Evolutionary conservation across 148 eudicot genomes (phyloP).

Genomic region (Nepenthes gracilis): DNA sequence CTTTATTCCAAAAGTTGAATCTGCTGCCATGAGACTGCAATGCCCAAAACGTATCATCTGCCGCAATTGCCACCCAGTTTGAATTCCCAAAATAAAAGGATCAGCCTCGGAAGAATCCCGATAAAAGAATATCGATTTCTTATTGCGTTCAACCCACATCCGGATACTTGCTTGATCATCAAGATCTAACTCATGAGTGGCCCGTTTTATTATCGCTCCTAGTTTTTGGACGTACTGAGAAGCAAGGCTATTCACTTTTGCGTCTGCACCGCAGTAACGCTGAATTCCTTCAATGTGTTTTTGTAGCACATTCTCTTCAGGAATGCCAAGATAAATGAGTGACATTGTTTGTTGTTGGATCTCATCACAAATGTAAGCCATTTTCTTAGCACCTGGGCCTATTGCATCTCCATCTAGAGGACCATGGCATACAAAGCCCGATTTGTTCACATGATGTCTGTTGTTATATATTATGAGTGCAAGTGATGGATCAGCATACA

Average conservation of each 20-base stretch:
- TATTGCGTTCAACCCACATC: slow-evolving; percentile 85
- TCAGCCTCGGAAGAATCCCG: slow-evolving; percentile 65
- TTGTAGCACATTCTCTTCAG: slow-evolving; percentile 85
- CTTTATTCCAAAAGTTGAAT: slow-evolving; percentile 88
- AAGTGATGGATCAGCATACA: slow-evolving; percentile 75
- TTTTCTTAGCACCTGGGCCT: slow-evolving; percentile 86
- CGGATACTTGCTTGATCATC: slow-evolving; percentile 87
- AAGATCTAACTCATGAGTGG: slow-evolving; percentile 87
- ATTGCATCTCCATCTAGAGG: slow-evolving; percentile 96
- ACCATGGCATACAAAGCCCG: slow-evolving; percentile 92
- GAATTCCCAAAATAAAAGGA: slow-evolving; percentile 85
- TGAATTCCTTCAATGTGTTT: slow-evolving; percentile 90
- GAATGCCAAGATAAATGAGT: slow-evolving; percentile 90
- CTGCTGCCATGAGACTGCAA: slow-evolving; percentile 69
- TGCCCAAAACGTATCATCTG: slow-evolving; percentile 96
- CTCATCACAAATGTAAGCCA: slow-evolving; percentile 77
- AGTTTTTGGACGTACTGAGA: slow-evolving; percentile 93
- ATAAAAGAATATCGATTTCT: slow-evolving; percentile 67
- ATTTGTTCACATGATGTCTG: slow-evolving; percentile 78
- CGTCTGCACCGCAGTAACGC: slow-evolving; percentile 75
- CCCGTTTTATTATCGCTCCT: slow-evolving; percentile 80
- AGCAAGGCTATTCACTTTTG: slow-evolving; percentile 57
- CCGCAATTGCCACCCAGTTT: slow-evolving; percentile 97
- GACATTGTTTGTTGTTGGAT: slow-evolving; percentile 98
- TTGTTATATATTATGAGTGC: slow-evolving; percentile 71